These are phyloP conservation scores for Sordariomycetes sp. DNA, from an alignment of 2,329 filamentous ascomycete species.

Conservation along the genomic window DNA sequence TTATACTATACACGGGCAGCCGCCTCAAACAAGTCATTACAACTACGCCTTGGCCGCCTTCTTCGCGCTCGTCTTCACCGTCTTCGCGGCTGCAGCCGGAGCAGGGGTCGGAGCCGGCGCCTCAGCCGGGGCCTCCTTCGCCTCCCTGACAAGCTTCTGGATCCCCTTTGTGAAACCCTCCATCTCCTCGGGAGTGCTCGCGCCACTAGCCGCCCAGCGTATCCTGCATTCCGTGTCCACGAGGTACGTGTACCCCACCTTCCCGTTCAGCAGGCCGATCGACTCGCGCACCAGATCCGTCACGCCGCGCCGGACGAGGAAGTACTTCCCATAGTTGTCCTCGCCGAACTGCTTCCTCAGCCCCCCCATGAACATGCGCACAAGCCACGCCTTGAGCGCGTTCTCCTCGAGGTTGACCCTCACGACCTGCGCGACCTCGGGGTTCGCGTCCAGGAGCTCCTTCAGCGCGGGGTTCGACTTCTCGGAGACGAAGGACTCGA, in stretches of 20 bases:
- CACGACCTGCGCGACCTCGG: constrained; percentile 56
- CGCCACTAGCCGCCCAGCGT: constrained; percentile 81
- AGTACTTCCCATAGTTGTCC: constrained; percentile 46
- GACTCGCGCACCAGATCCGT: constrained; percentile 48
- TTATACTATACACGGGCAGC: constrained; percentile 4
- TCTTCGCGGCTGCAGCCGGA: constrained; percentile 9
- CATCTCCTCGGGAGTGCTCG: constrained; percentile 51
- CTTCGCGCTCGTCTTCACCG: constrained; percentile 6
- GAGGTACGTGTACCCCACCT: constrained; percentile 88
- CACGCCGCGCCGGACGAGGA: constrained; percentile 44
- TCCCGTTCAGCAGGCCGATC: constrained; percentile 68
- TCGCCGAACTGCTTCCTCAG: constrained; percentile 34
- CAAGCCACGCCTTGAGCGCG: constrained; percentile 45
- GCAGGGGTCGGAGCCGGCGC: not conserved
- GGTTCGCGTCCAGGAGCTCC: constrained; percentile 38
- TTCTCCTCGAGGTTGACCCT: constrained; percentile 85
- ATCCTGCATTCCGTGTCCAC: constrained; percentile 81
- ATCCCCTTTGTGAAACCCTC: constrained; percentile 53
- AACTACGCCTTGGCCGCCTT: constrained; percentile 1
- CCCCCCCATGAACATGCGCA: constrained; percentile 40
- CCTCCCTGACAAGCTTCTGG: constrained; percentile 47
- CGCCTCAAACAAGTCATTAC: not conserved
- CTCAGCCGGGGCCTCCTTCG: constrained; percentile 18
- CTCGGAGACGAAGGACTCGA: constrained; percentile 53
- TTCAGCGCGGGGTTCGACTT: constrained; percentile 58